Evolutionary conservation across 2,329 filamentous ascomycete species (phyloP), one percentile per base, ranked within the genome.

Genomic region (Colletotrichum tropicale): DNA sequence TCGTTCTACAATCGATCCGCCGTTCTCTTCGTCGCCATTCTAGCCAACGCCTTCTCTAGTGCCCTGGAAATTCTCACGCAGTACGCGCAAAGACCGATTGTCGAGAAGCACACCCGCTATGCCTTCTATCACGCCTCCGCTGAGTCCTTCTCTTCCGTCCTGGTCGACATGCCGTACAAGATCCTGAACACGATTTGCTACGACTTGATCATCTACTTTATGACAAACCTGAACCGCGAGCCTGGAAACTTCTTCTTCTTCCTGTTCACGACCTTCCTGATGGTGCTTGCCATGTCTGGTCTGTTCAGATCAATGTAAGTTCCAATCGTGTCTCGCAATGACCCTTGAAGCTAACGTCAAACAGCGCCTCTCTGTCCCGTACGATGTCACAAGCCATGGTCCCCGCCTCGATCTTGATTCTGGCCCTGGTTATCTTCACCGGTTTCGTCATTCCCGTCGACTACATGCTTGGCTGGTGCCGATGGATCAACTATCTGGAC

Each of bases 201-300:
- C 86, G 93, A 93, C 79, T 65, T 92, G 69, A 87, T 89, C 3
- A 81, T 94, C 1, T 94, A 94, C 83, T 93, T 94, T 81, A 90
- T 94, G 90, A 89, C 90, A 1, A 89, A 92, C 74, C 85, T 94
- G 9, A 86, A 89, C 71, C 86, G 90, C 62, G 87, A 88, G 71
- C 85, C 91, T 3, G 89, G 88, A 12, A 83, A 87, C 0, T 91
- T 91, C 80, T 91, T 91, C 79, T 88, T 90, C 77, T 86, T 85
- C 2, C 89, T 89, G 76, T 80, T 87, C 34, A 83, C 85, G 24
- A 88, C 85, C 10, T 83, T 91, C 24, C 81, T 84, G 16, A 89
- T 91, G 89, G 70, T 73, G n/a, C 43, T 75, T 2, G 12, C 73
- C 43, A 75, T 75, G 73, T 88, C 86, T 5, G 85, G 85, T 9